Conservation (phyloP, 1,139 yeast genomes). For the Kodamaea derodonti region DNA sequence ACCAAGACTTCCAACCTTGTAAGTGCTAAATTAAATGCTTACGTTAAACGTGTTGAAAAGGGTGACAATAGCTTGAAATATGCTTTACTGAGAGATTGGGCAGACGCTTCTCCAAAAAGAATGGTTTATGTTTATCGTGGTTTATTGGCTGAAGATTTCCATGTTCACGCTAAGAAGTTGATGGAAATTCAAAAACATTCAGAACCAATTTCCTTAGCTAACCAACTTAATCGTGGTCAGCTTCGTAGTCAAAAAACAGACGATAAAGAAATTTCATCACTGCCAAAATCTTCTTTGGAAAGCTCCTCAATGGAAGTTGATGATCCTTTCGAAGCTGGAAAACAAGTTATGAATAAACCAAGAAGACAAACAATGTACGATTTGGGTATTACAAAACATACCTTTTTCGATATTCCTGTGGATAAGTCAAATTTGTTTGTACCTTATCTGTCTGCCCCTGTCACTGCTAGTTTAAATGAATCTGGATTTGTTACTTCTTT, state of each 20-base stretch:
- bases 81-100: conserved; percentile 83
- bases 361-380: conserved; percentile 50
- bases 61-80: conserved; percentile 70
- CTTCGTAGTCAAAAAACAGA: conserved; percentile 1
- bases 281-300: conserved; percentile 4
- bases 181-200: conserved; percentile 33
- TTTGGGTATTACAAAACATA: conserved; percentile 40
- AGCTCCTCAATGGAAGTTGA: conserved; percentile 5
- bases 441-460: conserved; percentile 75
- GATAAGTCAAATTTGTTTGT: conserved; percentile 57
- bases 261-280: background rate
- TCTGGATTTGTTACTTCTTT: conserved; percentile 3
- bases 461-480: conserved; percentile 57
- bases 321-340: conserved; percentile 27
- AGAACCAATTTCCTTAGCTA: conserved; percentile 3
- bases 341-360: conserved; percentile 27
- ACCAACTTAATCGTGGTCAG: conserved; percentile 1
- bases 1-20: conserved; percentile 80
- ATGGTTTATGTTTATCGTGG: conserved; percentile 87
- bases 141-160: conserved; percentile 65
- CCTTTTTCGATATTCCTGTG: conserved; percentile 44
- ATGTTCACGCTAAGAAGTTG: conserved; percentile 60
- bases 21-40: conserved; percentile 77
- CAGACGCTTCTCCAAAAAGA: conserved; percentile 81
- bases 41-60: conserved; percentile 77